These are phyloP conservation scores for Punica granatum DNA, from an alignment of 345 rosid species.

Conservation along the genomic window DNA sequence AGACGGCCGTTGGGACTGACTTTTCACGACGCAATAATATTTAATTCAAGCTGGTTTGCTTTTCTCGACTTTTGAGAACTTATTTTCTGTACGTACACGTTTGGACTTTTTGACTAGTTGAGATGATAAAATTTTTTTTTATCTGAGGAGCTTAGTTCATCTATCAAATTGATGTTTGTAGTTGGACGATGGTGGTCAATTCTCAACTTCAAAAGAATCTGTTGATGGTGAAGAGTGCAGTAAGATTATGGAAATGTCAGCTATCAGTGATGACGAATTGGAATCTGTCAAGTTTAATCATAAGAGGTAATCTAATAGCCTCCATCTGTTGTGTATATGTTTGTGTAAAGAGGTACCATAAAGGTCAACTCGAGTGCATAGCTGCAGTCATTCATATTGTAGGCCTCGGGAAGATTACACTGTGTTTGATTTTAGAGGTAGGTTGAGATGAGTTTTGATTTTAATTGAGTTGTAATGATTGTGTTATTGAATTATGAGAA, in stretches of 20 bases:
- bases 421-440: too few relatives aligned
- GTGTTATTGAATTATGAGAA: too few relatives aligned
- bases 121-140: not conserved
- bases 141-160: not conserved
- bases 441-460: too few relatives aligned
- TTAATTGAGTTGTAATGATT: too few relatives aligned
- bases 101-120: not conserved
- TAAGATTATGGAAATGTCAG: conserved; percentile 11
- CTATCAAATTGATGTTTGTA: not conserved
- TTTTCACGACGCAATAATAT: too few relatives aligned
- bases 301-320: conserved; percentile 19
- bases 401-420: too few relatives aligned
- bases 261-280: conserved; percentile 12
- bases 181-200: conserved; percentile 13
- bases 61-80: too few relatives aligned
- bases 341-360: not conserved
- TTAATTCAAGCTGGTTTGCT: too few relatives aligned
- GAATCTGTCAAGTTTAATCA: conserved; percentile 11
- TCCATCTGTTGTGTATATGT: not conserved
- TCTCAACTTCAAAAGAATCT: conserved; percentile 17
- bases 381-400: too few relatives aligned
- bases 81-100: too few relatives aligned
- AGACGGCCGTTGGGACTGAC: too few relatives aligned
- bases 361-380: not conserved
- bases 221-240: conserved; percentile 15